Percentiles rank a stretch among this genome's conserved stretches.
phyloP scores from a whole-genome alignment of 305 asterid species.

The Solanum chacoense region DNA sequence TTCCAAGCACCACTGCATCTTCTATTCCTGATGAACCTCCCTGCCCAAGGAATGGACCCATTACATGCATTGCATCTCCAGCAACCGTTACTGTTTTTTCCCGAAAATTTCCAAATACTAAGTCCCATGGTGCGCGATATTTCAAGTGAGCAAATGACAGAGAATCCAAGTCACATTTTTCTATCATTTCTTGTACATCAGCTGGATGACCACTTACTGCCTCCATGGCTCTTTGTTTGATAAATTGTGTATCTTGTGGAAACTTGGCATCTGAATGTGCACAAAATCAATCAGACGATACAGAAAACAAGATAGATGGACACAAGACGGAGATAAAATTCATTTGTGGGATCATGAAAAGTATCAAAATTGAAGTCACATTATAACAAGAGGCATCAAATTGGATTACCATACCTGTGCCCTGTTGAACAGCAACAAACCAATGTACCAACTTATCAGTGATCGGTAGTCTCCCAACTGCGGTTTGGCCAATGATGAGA shows the following conservation, averaged over 20 bases:
- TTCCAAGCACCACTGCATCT: constrained; percentile 33
- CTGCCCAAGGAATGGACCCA: constrained; percentile 34
- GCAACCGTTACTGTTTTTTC: constrained; percentile 18
- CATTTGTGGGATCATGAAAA: neutral
- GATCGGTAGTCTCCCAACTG: constrained; percentile 24
- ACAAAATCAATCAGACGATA: neutral
- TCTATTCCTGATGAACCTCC: constrained; percentile 29
- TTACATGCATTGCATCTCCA: constrained; percentile 38
- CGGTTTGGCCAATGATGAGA: constrained; percentile 5
- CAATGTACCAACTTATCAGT: constrained; percentile 21
- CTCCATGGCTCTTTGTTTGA: constrained; percentile 13
- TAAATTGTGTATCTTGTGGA: constrained; percentile 15
- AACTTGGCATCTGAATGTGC: constrained; percentile 9
- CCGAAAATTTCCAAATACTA: constrained; percentile 14
- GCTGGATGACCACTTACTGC: constrained; percentile 7
- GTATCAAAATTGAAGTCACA: neutral
- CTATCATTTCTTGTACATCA: constrained; percentile 17
- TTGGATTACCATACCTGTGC: neutral
- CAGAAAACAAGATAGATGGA: neutral
- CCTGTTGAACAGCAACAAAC: constrained; percentile 9
- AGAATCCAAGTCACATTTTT: constrained; percentile 13
- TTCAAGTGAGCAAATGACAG: constrained; percentile 20
- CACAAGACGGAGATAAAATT: neutral
- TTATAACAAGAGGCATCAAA: neutral
- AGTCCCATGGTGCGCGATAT: constrained; percentile 32